These are phyloP conservation scores for Anastatica hierochuntica DNA, from an alignment of 345 rosid species.

Conservation along the genomic window DNA sequence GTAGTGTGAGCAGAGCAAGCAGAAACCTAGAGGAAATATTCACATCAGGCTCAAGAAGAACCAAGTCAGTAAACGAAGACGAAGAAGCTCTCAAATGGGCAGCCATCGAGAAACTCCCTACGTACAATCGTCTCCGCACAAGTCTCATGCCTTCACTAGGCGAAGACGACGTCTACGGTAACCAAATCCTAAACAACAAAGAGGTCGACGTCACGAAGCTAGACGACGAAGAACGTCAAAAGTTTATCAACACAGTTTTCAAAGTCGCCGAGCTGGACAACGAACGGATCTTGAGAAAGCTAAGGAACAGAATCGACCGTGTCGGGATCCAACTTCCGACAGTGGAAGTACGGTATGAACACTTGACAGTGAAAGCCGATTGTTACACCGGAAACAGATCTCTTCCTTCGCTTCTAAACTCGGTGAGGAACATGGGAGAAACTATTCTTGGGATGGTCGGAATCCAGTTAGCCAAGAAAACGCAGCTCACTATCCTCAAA, in stretches of 20 bases:
- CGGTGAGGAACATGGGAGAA: constrained; percentile 49
- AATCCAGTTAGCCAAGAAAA: constrained; percentile 40
- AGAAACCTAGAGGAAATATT: constrained; percentile 61
- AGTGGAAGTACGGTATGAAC: constrained; percentile 57
- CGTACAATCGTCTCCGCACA: constrained; percentile 68
- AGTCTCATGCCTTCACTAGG: constrained; percentile 46
- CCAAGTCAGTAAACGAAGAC: constrained; percentile 47
- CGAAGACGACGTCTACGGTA: constrained; percentile 34
- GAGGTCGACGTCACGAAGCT: constrained; percentile 73
- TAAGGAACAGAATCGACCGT: constrained; percentile 66
- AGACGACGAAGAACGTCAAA: constrained; percentile 49
- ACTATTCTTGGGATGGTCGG: constrained; percentile 48
- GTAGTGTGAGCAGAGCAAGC: constrained; percentile 53
- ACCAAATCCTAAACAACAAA: constrained; percentile 26
- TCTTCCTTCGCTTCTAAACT: constrained; percentile 59
- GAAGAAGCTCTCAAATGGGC: constrained; percentile 98
- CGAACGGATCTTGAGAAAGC: constrained; percentile 59
- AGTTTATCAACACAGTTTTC: constrained; percentile 62
- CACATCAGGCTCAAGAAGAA: constrained; percentile 41
- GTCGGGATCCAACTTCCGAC: constrained; percentile 70
- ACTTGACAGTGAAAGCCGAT: constrained; percentile 49
- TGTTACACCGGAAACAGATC: constrained; percentile 68
- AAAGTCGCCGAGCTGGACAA: constrained; percentile 86
- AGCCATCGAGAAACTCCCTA: constrained; percentile 82
- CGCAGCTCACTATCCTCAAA: constrained; percentile 59